phyloP scores from a whole-genome alignment of 2,329 filamentous ascomycete species.

The Cyclaneusma minus region DNA sequence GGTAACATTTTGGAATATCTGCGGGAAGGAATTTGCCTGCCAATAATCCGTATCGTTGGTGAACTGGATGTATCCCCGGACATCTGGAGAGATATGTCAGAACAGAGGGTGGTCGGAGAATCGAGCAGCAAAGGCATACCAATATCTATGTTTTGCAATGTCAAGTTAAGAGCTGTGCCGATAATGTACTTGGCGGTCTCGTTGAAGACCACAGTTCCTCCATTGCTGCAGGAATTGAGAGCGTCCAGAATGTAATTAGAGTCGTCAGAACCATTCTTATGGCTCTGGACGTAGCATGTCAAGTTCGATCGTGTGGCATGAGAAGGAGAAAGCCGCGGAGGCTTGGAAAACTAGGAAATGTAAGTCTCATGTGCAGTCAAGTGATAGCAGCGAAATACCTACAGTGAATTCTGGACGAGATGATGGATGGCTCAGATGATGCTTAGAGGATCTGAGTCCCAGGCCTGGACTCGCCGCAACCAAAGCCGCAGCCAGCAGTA shows the following conservation, averaged over 20 bases:
- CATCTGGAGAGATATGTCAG: conserved; percentile 22
- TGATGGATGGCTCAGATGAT: no score
- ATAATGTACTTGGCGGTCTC: conserved; percentile 41
- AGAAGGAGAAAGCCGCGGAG: no score
- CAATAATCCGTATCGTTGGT: conserved; percentile 54
- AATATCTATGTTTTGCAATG: conserved; percentile 48
- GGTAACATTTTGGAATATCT: conserved; percentile 49
- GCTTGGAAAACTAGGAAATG: no score
- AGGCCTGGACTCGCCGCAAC: no score
- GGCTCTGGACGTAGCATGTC: neutral
- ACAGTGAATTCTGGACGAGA: no score
- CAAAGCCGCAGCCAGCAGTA: no score
- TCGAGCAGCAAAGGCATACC: conserved; percentile 25
- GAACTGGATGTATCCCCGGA: conserved; percentile 45
- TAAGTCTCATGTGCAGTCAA: no score
- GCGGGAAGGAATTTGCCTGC: conserved; percentile 47
- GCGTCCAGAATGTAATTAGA: conserved; percentile 33
- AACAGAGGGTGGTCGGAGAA: no score
- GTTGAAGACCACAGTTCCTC: conserved; percentile 40
- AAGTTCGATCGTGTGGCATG: no score
- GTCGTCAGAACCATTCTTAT: conserved; percentile 12
- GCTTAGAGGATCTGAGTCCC: no score
- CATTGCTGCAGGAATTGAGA: conserved; percentile 42
- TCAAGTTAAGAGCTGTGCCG: conserved; percentile 48
- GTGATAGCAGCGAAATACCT: no score